Base-by-base conservation (phyloP, 164 flowering plant genomes). In the Nelumbo lutea region DNA sequence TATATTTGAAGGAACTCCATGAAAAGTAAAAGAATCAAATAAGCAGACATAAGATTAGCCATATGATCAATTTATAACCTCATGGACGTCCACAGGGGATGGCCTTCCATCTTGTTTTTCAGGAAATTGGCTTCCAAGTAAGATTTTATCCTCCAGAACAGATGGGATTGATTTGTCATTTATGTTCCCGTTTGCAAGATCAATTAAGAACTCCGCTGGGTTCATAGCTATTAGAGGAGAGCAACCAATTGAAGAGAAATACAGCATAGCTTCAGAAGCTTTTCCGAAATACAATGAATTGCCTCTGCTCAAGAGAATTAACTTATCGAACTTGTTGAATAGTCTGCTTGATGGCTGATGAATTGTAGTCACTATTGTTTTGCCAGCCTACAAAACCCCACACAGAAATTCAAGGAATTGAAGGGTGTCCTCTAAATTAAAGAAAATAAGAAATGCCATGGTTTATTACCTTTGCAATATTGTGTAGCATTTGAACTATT, bases 291-390 rank as follows among this genome's bases (percentile, higher is more conserved):
- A 80, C n/a, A 80, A 41, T 4, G 65, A 53, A 9, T 52, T 80
- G 6, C 83, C 79, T 73, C 69, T 71, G 2, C 75, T 73, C 59
- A 80, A 62, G 7, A 80, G 76, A 47, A 80, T 65, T 38, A 80
- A 66, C 75, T 80, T 80, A 62, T 78, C 83, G 43, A 78, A 80
- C 47, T 68, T 70, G 42, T 62, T 61, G 45, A 75, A 80, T 9
- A 80, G 71, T 67, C 79, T 73, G 55, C 83, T 78, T 0, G 83
- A 80, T 38, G 83, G 83, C 61, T 78, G 83, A 66, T 80, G 83
- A 11, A 53, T 53, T 10, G 57, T 53, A 53, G 14, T 53, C 1
- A 53, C 14, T 11, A 53, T 15, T 53, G 57, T 53, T 53, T 13
- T 53, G 3, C 57, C 57, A 11, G 14, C 57, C 57, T 53, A 53